Evolutionary conservation across 768 basidiomycete genomes (phyloP), one percentile per base, ranked within the genome.

Genomic region (Trametes gibbosa): DNA sequence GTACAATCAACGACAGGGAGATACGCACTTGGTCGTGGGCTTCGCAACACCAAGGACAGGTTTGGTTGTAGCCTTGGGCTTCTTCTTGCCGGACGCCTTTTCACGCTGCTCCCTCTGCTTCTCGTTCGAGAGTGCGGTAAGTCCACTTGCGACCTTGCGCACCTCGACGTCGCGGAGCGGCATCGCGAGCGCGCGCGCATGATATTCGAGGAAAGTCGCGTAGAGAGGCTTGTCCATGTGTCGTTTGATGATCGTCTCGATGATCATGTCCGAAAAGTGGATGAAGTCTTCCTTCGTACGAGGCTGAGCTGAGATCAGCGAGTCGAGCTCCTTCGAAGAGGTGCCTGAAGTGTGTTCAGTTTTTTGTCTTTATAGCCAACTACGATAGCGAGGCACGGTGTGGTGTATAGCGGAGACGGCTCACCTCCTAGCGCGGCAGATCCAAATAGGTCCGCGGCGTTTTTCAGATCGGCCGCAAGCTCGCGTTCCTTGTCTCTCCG

Each of bases 61-160:
- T 71, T 91, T 97, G 17, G 78, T 72, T 0, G 81, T 73, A 7
- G 79, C 73, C 75, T 90, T 90, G 45, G 80, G 75, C 77, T 95
- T 95, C 79, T 94, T 96, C 83, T 95, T 97, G 29, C 93, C 92
- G 59, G 84, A 87, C 2, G 85, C 79, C 72, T 89, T 92, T 35
- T 95, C 92, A 63, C 88, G 82, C 66, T 89, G 86, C 69, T 92
- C 92, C 74, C 85, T 91, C 76, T 95, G 92, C 77, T 98, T 99
- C 77, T 95, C 93, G 68, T 96, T 98, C 50, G 94, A 90, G 6
- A 98, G 79, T 2, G 90, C 87, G 16, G 91, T 92, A 54, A 99
- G 76, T 3, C 79, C 85, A 50, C 85, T 89, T 0, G 93, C 91
- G 0, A 84, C 91, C 70, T 98, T 98, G 61, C 95, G 83, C 25